Percentiles rank a stretch among this genome's conserved stretches.
phyloP scores from a whole-genome alignment of 2,329 filamentous ascomycete genomes.

The Elsinoe batatas region DNA sequence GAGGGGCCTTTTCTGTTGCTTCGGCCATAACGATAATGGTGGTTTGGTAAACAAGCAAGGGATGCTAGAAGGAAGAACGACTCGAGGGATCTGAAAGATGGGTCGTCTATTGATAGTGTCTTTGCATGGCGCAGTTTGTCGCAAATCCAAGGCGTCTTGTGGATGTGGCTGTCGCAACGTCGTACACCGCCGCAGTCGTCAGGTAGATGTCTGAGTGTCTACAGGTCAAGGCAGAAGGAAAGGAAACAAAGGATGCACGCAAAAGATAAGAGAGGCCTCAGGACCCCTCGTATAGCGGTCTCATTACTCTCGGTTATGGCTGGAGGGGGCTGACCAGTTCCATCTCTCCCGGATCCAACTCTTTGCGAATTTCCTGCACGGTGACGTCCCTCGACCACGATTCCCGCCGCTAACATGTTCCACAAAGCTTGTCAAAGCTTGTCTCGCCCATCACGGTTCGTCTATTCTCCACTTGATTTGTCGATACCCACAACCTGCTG shows the following conservation, averaged over 20 bases:
- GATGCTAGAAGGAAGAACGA: neutral
- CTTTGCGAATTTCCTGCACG: neutral
- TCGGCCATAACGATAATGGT: neutral
- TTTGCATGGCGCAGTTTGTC: slow-evolving; percentile 10
- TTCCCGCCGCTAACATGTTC: neutral
- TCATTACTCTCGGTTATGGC: neutral
- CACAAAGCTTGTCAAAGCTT: slow-evolving; percentile 10
- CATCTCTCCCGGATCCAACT: slow-evolving; percentile 1
- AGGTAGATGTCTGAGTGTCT: neutral
- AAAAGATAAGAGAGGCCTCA: neutral
- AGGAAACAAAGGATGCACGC: neutral
- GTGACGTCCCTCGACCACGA: neutral
- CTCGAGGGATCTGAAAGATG: neutral
- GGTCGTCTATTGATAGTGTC: neutral
- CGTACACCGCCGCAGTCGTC: neutral
- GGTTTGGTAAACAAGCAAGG: neutral
- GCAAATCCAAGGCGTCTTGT: neutral
- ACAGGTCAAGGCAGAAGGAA: neutral
- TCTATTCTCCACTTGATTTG: neutral
- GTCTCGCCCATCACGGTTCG: neutral
- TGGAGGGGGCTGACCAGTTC: neutral
- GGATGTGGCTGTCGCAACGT: slow-evolving; percentile 1
- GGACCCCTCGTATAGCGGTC: neutral
- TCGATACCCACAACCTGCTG: neutral
- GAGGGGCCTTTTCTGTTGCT: neutral